These are phyloP conservation scores for Botryotinia calthae DNA, from an alignment of 2,329 filamentous ascomycete genomes.

Conservation along the genomic window DNA sequence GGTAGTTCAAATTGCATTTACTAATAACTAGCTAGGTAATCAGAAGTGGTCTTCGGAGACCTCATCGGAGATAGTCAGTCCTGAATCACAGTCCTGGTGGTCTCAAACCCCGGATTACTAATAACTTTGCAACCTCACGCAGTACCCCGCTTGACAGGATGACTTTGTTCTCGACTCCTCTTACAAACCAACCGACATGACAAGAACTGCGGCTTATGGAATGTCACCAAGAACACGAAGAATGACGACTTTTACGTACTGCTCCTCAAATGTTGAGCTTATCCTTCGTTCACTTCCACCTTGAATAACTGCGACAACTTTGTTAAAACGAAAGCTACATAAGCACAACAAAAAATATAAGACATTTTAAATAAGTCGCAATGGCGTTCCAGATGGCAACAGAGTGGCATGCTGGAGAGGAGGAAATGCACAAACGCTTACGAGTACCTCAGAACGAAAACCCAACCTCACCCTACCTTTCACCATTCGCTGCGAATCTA, in stretches of 20 bases:
- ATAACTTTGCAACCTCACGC: background rate
- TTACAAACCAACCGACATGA: background rate
- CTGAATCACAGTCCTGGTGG: background rate
- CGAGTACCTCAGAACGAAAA: slow-evolving; percentile 58
- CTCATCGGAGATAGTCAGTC: background rate
- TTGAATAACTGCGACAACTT: background rate
- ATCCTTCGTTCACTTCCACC: background rate
- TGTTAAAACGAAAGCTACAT: background rate
- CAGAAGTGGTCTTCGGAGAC: background rate
- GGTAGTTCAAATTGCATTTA: background rate
- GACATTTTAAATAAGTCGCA: background rate
- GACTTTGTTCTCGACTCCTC: background rate
- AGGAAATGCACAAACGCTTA: slow-evolving; percentile 60
- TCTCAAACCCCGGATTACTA: slow-evolving; percentile 5
- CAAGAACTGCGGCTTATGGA: background rate
- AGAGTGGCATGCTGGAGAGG: slow-evolving; percentile 58
- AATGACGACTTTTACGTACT: background rate
- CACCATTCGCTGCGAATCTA: slow-evolving; percentile 57
- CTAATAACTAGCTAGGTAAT: background rate
- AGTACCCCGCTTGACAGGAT: slow-evolving; percentile 1
- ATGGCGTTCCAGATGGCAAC: slow-evolving; percentile 19
- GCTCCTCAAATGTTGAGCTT: background rate
- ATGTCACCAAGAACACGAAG: background rate
- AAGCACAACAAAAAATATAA: background rate
- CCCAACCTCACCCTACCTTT: slow-evolving; percentile 64